A percentile compares a stretch with the other conserved stretches of the same genome.
Conservation (phyloP, 139 green algal genomes). For the Chlorella sp. region DNA sequence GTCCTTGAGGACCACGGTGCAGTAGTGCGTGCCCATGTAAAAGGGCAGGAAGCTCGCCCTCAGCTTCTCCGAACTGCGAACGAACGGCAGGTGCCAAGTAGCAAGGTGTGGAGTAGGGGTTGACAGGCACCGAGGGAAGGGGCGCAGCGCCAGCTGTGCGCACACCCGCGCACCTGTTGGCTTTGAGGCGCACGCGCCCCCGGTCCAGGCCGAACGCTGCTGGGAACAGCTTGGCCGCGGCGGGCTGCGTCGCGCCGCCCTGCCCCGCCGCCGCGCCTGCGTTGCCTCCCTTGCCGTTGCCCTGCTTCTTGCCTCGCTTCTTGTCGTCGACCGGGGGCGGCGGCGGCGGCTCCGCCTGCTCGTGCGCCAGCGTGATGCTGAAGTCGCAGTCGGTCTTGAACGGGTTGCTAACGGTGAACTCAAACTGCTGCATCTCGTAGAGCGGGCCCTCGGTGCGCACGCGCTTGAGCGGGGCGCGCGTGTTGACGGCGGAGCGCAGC, state of each 20-base stretch:
- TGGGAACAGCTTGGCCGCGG: conserved; percentile 32
- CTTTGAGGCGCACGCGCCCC: conserved; percentile 45
- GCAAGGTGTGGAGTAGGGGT: too few relatives aligned
- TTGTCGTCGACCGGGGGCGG: not conserved
- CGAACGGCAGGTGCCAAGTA: too few relatives aligned
- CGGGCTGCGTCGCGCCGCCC: too few relatives aligned
- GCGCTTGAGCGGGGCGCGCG: conserved; percentile 41
- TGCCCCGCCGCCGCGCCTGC: not conserved
- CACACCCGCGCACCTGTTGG: conserved; percentile 11
- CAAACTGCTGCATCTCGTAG: conserved; percentile 60
- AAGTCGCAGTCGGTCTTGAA: conserved; percentile 62
- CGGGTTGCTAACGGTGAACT: conserved; percentile 62
- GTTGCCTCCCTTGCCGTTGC: not conserved
- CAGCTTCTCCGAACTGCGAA: conserved; percentile 35
- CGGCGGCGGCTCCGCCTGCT: conserved; percentile 37
- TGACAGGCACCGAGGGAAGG: too few relatives aligned
- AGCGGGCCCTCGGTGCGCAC: conserved; percentile 27
- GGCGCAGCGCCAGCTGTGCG: not conserved
- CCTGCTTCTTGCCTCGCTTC: conserved; percentile 7
- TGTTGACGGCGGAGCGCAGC: conserved; percentile 40
- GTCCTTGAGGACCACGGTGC: conserved; percentile 46
- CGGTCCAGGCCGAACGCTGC: conserved; percentile 56
- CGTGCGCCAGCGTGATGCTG: conserved; percentile 43
- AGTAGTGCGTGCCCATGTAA: conserved; percentile 41
- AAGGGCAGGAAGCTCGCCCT: conserved; percentile 69